Evolutionary conservation across 1,139 yeast species (phyloP), one percentile per base, ranked within the genome.

Genomic region (Geotrichum phurueaensis): DNA sequence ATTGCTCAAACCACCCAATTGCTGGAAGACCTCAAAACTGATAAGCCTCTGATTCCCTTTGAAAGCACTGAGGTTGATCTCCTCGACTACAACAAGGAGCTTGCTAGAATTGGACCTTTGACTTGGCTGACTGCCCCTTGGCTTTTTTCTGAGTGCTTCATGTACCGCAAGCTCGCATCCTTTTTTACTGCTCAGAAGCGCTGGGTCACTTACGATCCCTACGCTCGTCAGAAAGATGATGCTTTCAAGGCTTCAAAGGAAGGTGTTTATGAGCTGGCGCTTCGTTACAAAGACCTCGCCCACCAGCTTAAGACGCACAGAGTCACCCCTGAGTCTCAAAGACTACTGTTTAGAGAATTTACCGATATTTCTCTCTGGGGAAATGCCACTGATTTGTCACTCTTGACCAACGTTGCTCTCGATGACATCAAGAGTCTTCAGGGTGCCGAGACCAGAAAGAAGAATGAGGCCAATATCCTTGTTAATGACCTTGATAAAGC

Each of bases 321-420:
- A 20, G 65, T 75, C n/a, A 81, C 79, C 62, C 66, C 69, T 2
- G 84, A 81, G n/a, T 75, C 81, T 0, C 75, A 87, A 65, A 72
- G 79, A 64, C 70, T 73, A 39, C 65, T 77, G 50, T 75, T 77
- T 64, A 68, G 80, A 65, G 99, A 95, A 71, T 89, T 91, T 68
- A 76, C 88, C 54, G 97, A 91, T 70, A 84, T 94, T 64, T 89
- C 97, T 0, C 78, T 94, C 62, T 94, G 99, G 99, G 99, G 99
- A 27, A 94, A 94, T 74, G 97, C 98, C 27, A 90, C 97, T 6
- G 99, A 94, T 75, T 80, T 94, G 70, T 90, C 97, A 0, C 78
- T 95, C 63, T 79, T 94, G 65, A 74, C 76, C 48, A 71, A 73
- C 43, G 89, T 89, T 51, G 84, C 94, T 7, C 74, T 90, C 49